These are phyloP conservation scores for Barnettozyma vustinii DNA, from an alignment of 805 yeast genomes.

Conservation along the genomic window DNA sequence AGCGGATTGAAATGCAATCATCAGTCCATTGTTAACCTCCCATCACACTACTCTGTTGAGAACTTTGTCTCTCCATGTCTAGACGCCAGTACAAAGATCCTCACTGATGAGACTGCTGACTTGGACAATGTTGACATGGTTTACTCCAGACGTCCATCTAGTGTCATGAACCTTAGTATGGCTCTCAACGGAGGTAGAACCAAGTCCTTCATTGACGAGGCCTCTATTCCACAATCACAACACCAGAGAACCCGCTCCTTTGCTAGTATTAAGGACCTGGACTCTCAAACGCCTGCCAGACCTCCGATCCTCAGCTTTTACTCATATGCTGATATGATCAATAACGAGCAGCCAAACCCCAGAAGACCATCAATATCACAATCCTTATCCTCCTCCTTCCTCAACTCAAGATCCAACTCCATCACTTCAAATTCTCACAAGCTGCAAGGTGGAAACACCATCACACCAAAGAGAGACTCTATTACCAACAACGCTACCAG, in stretches of 20 bases:
- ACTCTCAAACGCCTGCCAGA: slow-evolving; percentile 16
- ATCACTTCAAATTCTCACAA: slow-evolving; percentile 11
- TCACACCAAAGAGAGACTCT: slow-evolving; percentile 22
- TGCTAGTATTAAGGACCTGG: slow-evolving; percentile 21
- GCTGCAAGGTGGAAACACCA: slow-evolving; percentile 14
- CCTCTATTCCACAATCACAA: slow-evolving; percentile 15
- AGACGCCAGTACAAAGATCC: slow-evolving; percentile 68
- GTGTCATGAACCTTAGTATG: slow-evolving; percentile 36
- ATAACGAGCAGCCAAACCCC: slow-evolving; percentile 47
- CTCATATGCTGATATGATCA: slow-evolving; percentile 76
- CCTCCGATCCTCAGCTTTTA: slow-evolving; percentile 42
- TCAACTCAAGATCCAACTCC: slow-evolving; percentile 21
- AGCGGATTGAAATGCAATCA: slow-evolving; percentile 21
- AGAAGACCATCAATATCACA: slow-evolving; percentile 56
- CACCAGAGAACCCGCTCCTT: slow-evolving; percentile 21
- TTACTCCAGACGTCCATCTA: slow-evolving; percentile 53
- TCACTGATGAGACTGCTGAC: slow-evolving; percentile 50
- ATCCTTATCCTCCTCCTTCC: slow-evolving; percentile 32
- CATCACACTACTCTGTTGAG: slow-evolving; percentile 42
- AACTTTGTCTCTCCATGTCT: slow-evolving; percentile 77
- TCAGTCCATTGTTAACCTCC: slow-evolving; percentile 28
- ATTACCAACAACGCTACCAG: slow-evolving; percentile 8
- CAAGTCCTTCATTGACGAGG: slow-evolving; percentile 21
- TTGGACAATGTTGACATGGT: slow-evolving; percentile 70
- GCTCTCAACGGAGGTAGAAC: slow-evolving; percentile 28